Evolutionary conservation across 1,139 yeast genomes (phyloP).

Genomic region (Scheffersomyces segobiensis): DNA sequence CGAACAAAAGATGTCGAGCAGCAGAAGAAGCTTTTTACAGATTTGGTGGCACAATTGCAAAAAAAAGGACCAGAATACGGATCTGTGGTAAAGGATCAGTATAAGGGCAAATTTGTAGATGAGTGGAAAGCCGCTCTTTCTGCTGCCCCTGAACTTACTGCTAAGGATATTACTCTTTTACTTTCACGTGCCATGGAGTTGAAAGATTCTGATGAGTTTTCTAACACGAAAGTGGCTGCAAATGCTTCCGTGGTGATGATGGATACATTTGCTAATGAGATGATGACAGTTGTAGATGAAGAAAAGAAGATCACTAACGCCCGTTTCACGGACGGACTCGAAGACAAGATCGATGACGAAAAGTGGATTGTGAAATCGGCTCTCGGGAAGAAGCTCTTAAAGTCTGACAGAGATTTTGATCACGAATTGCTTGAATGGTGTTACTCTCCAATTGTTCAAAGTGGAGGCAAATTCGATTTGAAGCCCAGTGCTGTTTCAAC

Average conservation of each 20-base stretch:
- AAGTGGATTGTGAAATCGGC: slow-evolving; percentile 68
- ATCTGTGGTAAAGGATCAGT: slow-evolving; percentile 66
- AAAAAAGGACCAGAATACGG: slow-evolving; percentile 45
- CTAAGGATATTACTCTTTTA: slow-evolving; percentile 35
- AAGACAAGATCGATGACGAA: slow-evolving; percentile 75
- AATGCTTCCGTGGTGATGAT: slow-evolving; percentile 79
- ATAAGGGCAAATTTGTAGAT: slow-evolving; percentile 77
- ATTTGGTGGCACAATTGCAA: slow-evolving; percentile 54
- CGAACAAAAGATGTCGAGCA: slow-evolving; percentile 82
- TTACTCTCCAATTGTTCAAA: slow-evolving; percentile 87
- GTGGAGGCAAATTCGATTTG: slow-evolving; percentile 84
- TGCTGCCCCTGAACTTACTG: slow-evolving; percentile 24
- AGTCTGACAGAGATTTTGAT: slow-evolving; percentile 58
- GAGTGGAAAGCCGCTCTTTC: slow-evolving; percentile 65
- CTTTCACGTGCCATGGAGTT: slow-evolving; percentile 61
- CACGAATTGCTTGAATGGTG: slow-evolving; percentile 88
- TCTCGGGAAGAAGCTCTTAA: slow-evolving; percentile 54
- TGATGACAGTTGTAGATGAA: slow-evolving; percentile 86
- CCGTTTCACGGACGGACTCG: slow-evolving; percentile 73
- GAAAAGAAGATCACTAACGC: slow-evolving; percentile 75
- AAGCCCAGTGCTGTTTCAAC: slow-evolving; percentile 82
- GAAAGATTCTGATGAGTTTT: slow-evolving; percentile 80
- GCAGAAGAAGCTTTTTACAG: slow-evolving; percentile 63
- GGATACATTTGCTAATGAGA: slow-evolving; percentile 83
- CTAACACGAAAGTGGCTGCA: slow-evolving; percentile 67